Evolutionary conservation across 495 filamentous ascomycete genomes (phyloP).

Genomic region (Clavariopsis aquatica): DNA sequence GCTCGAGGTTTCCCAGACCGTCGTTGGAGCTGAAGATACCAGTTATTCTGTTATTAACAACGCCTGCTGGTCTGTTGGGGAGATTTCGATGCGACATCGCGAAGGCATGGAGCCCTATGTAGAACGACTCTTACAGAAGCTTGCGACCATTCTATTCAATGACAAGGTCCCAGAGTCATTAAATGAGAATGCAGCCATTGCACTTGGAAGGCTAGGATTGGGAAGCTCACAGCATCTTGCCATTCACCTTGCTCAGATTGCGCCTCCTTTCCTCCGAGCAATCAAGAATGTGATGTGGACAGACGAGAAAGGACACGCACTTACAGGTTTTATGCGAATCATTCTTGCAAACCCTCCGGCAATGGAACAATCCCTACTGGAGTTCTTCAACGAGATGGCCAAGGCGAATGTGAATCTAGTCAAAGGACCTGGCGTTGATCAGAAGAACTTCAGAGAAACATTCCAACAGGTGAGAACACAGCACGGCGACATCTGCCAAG

Average conservation of each 20-base stretch:
- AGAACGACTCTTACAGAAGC: constrained; percentile 71
- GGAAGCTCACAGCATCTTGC: constrained; percentile 74
- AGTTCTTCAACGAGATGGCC: constrained; percentile 73
- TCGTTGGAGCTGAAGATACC: constrained; percentile 70
- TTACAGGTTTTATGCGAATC: constrained; percentile 83
- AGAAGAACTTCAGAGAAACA: constrained; percentile 48
- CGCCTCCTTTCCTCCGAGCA: constrained; percentile 74
- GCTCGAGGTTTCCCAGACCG: constrained; percentile 75
- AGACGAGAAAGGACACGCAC: constrained; percentile 91
- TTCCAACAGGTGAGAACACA: constrained; percentile 52
- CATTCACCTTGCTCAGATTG: constrained; percentile 77
- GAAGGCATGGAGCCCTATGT: constrained; percentile 73
- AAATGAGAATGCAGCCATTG: constrained; percentile 92
- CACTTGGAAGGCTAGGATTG: constrained; percentile 86
- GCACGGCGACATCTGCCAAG: neutral
- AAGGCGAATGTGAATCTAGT: constrained; percentile 74
- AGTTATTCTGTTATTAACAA: constrained; percentile 95
- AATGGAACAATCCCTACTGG: constrained; percentile 80
- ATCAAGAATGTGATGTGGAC: constrained; percentile 85
- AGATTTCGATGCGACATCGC: constrained; percentile 82
- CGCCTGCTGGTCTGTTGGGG: constrained; percentile 94
- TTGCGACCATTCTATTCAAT: constrained; percentile 76
- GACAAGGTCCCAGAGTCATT: constrained; percentile 86
- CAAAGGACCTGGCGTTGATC: constrained; percentile 51
- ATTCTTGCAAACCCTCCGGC: constrained; percentile 86